phyloP scores from a whole-genome alignment of 352 stramenopile genomes.

The Globisporangium takayamanum region DNA sequence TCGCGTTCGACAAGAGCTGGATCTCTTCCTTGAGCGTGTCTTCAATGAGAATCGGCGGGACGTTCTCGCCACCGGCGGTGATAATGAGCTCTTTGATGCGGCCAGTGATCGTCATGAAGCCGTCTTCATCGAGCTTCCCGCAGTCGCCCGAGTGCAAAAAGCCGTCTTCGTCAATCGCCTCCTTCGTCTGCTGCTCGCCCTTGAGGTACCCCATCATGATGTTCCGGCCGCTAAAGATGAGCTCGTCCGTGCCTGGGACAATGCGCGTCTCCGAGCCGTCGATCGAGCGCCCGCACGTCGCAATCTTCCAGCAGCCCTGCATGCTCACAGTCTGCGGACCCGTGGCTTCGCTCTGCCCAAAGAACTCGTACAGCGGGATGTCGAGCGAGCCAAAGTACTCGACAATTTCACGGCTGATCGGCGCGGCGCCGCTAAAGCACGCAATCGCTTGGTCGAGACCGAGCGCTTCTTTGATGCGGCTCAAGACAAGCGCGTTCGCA shows the following conservation, averaged over 20 bases:
- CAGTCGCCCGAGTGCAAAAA: conserved; percentile 94
- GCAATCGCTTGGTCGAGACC: conserved; percentile 87
- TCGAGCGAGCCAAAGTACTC: conserved; percentile 94
- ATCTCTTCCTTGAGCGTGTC: conserved; percentile 89
- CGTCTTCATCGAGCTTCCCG: conserved; percentile 83
- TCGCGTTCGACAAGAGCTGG: conserved; percentile 82
- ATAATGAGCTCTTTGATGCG: conserved; percentile 96
- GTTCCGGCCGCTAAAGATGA: conserved; percentile 80
- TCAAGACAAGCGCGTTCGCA: conserved; percentile 83
- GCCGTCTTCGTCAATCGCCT: conserved; percentile 89
- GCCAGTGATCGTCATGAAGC: conserved; percentile 94
- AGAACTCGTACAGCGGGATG: conserved; percentile 92
- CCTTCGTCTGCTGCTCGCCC: conserved; percentile 68
- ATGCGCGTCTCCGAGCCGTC: conserved; percentile 58
- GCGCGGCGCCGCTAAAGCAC: conserved; percentile 80
- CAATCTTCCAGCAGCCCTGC: conserved; percentile 86
- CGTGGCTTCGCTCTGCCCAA: conserved; percentile 89
- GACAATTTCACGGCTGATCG: conserved; percentile 90
- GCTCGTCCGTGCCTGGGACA: conserved; percentile 51
- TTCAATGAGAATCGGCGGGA: conserved; percentile 90
- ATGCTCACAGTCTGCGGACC: conserved; percentile 81
- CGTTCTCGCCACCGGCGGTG: conserved; percentile 94
- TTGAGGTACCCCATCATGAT: conserved; percentile 90
- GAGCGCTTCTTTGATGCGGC: conserved; percentile 85
- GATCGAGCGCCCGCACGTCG: conserved; percentile 74